Percentiles rank a stretch among this genome's conserved stretches.
phyloP scores from a whole-genome alignment of 192 early-diverging fungal species.

The Coemansia sp. region DNA sequence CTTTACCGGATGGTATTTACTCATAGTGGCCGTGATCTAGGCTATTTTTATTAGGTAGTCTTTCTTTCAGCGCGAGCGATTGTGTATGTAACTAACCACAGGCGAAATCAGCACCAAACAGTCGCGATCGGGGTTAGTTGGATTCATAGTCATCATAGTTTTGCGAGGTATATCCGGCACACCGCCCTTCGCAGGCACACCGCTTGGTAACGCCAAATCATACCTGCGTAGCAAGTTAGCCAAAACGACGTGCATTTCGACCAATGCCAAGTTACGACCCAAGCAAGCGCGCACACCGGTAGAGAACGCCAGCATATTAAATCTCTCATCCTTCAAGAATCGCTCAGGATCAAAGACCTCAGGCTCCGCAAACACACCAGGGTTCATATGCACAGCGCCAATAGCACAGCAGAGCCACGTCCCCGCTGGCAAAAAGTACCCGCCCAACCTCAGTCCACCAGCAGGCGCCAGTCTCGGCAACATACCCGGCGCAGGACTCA shows the following conservation, averaged over 20 bases:
- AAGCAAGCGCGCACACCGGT: constrained; percentile 58
- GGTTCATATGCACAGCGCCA: constrained; percentile 38
- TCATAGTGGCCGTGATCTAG: no score
- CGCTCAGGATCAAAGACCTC: constrained; percentile 45
- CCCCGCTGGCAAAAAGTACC: constrained; percentile 44
- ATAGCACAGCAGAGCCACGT: constrained; percentile 48
- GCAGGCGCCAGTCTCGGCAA: constrained; percentile 37
- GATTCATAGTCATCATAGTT: constrained; percentile 45
- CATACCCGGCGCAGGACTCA: constrained; percentile 44
- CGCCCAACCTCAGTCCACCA: constrained; percentile 37
- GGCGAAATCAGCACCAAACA: constrained; percentile 30
- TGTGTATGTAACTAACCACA: background rate
- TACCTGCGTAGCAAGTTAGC: constrained; percentile 45
- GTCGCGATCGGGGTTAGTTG: constrained; percentile 38
- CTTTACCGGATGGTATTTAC: no score
- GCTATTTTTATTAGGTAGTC: no score
- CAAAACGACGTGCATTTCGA: constrained; percentile 56
- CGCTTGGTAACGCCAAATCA: constrained; percentile 15
- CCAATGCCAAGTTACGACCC: constrained; percentile 54
- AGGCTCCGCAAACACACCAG: constrained; percentile 17
- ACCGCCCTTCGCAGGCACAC: background rate
- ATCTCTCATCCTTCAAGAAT: constrained; percentile 28
- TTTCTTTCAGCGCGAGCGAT: no score
- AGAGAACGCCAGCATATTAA: constrained; percentile 53
- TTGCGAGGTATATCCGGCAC: constrained; percentile 31